These are phyloP conservation scores for Cutaneotrichosporon sp. DNA, from an alignment of 1,284 basidiomycete species.

Conservation along the genomic window DNA sequence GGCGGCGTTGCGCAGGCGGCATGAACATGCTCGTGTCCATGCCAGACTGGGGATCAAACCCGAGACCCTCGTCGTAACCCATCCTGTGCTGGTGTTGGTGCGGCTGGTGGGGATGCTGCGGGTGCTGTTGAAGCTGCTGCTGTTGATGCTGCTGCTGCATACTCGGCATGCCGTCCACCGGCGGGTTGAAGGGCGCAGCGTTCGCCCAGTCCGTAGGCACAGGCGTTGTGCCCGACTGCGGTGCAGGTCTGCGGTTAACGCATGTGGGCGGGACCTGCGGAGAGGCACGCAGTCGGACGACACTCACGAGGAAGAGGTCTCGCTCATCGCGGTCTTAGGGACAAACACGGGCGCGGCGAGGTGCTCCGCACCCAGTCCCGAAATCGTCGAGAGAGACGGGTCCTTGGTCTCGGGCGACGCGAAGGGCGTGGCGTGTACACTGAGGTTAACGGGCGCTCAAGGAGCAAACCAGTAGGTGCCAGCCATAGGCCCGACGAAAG, in stretches of 20 bases:
- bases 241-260: not conserved
- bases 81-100: slow-evolving; percentile 11
- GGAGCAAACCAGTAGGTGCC: not conserved
- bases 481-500: not conserved
- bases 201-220: slow-evolving; percentile 20
- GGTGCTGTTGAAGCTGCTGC: not conserved
- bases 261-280: not conserved
- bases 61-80: slow-evolving; percentile 34
- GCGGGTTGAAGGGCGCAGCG: slow-evolving; percentile 19
- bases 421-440: slow-evolving; percentile 16
- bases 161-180: slow-evolving; percentile 10
- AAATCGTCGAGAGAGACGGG: slow-evolving; percentile 3
- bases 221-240: slow-evolving; percentile 5
- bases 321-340: slow-evolving; percentile 60
- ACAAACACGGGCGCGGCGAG: slow-evolving; percentile 74
- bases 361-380: slow-evolving; percentile 34
- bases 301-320: slow-evolving; percentile 23
- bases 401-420: slow-evolving; percentile 45
- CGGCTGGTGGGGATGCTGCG: not conserved
- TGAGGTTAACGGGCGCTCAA: not conserved
- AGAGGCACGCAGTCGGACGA: not conserved
- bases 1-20: slow-evolving; percentile 60
- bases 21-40: slow-evolving; percentile 55
- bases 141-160: not conserved
- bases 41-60: slow-evolving; percentile 15